Percentiles rank a stretch among this genome's conserved stretches.
phyloP scores from a whole-genome alignment of 2,329 filamentous ascomycete species.

The Xylaria sp. region DNA sequence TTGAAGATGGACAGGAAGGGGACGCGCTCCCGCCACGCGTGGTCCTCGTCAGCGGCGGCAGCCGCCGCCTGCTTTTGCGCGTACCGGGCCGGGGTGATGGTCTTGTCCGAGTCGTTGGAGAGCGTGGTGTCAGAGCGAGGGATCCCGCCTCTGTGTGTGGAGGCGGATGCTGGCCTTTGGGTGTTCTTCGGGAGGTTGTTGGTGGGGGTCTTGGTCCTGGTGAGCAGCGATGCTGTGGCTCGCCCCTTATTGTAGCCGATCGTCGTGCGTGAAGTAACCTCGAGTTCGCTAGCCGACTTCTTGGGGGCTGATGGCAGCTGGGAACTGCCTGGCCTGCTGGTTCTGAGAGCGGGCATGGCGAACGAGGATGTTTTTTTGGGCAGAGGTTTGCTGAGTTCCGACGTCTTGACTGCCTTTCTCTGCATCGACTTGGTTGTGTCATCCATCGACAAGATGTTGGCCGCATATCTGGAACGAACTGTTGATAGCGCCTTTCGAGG shows the following conservation, averaged over 20 bases:
- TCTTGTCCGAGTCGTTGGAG: slow-evolving; percentile 54
- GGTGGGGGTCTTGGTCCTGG: slow-evolving; percentile 48
- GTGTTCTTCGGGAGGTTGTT: slow-evolving; percentile 38
- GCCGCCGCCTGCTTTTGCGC: slow-evolving; percentile 46
- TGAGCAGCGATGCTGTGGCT: slow-evolving; percentile 59
- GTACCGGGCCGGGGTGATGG: slow-evolving; percentile 60
- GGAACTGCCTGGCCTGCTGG: slow-evolving; percentile 44
- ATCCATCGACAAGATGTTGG: slow-evolving; percentile 60
- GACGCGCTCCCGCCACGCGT: slow-evolving; percentile 55
- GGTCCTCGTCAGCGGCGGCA: slow-evolving; percentile 48
- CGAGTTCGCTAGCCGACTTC: slow-evolving; percentile 65
- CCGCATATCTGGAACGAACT: slow-evolving; percentile 64
- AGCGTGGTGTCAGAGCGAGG: slow-evolving; percentile 51
- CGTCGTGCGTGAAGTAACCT: slow-evolving; percentile 79
- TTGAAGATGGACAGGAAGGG: slow-evolving; percentile 70
- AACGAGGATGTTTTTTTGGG: slow-evolving; percentile 44
- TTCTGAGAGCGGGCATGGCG: slow-evolving; percentile 46
- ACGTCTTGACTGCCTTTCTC: slow-evolving; percentile 45
- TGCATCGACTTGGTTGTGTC: slow-evolving; percentile 48
- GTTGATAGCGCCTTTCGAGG: slow-evolving; percentile 57
- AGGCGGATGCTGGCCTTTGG: slow-evolving; percentile 4
- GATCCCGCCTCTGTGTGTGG: slow-evolving; percentile 37
- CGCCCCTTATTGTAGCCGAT: slow-evolving; percentile 87
- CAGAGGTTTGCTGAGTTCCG: slow-evolving; percentile 37
- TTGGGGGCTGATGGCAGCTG: slow-evolving; percentile 58